Base-by-base conservation (phyloP, 2,329 filamentous ascomycete species). In the Pleomassaria siparia region DNA sequence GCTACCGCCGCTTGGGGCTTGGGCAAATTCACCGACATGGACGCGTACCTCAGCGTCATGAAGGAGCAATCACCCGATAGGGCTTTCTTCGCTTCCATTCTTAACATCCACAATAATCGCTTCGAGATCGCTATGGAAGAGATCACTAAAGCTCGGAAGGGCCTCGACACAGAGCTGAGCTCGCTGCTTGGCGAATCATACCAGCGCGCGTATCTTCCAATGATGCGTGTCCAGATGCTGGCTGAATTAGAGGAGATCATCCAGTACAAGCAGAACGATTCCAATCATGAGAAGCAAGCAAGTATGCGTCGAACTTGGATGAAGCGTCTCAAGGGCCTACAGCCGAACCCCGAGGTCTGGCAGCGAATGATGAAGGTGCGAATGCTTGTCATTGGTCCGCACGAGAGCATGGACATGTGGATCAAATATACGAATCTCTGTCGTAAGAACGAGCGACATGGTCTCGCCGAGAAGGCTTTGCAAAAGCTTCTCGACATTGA, bases 391-490 rank as follows among this genome's bases (percentile, higher is more conserved):
- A 92, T 97, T 51, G 86, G 86, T 0, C 92, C 95, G 0, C 84
- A 84, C 26, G 91, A 99, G 69, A 96, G 96, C 63, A 90, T 95
- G 78, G 89, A 95, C 63, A 99, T 99, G 91, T 96, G 91, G 85
- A 97, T 99, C 77, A 99, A 99, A 69, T 99, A 96, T 69, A 89
- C 94, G 62, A 99, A 97, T 62, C 83, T 99, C 5, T 99, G 95
- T 72, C 88, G 95, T 62, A 99, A 99, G 72, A 96, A 92, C 36
- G 88, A 90, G 48, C 87, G 94, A 24, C 91, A 92, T 80, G 92
- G 94, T 9, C 81, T 99, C 40, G 94, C 94, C 1, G 94, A 99
- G 74, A 95, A 96, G 74, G 95, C 91, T 10, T 76, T 99, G 44
- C 91, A 94, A 67, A 89, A 90, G 51, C 78, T 99, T n/a, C 87